Base-by-base conservation (phyloP, 1,284 basidiomycete genomes). In the Vanrija humicola region DNA sequence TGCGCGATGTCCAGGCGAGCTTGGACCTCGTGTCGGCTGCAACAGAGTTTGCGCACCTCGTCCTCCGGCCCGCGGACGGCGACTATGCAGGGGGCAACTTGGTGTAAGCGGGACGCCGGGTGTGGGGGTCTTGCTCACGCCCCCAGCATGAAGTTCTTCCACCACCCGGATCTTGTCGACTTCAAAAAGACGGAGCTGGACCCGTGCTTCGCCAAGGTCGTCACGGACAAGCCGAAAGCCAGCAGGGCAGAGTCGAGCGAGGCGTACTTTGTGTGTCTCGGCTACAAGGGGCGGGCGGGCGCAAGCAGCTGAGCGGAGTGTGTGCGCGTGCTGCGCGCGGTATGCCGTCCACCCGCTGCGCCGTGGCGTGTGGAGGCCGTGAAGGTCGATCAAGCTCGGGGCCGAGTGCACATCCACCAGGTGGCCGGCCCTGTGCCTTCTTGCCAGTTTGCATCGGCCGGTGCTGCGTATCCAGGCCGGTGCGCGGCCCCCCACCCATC, bases 251-350 rank as follows among this genome's bases (percentile, higher is more conserved):
- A 76, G 60, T 72, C 68, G 9, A 70, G 69, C 46, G 75, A 77
- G 59, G 75, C 73, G 12, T 77, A 76, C 55, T 77, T 66, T 61
- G 69, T 77, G 6, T 76, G 74, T 54, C 52, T 74, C 25, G 75
- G 75, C 1, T 77, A 66, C 63, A 71, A 68, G 58, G 73, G 72
- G 15, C 55, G 29, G 21, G 43, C 1, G 16, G 21, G 29, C 25
- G 44, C 7, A 9, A 12, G 23, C 12, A 23, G 26, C 43, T 28
- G 28, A 28, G 6, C 28, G 7, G 3, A 8, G 7, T 6, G 28
- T 28, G 26, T 7, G 3, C 28, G 28, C 10, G 28, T 28, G 10
- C 28, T 28, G 28, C 6, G 3, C 28, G 28, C 10, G 28, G 6
- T 2, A 7, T 28, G 28, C 10, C 28, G 28, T 28, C 28, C 28